Base-by-base conservation (phyloP, 768 basidiomycete genomes). In the Roridomyces roridus region DNA sequence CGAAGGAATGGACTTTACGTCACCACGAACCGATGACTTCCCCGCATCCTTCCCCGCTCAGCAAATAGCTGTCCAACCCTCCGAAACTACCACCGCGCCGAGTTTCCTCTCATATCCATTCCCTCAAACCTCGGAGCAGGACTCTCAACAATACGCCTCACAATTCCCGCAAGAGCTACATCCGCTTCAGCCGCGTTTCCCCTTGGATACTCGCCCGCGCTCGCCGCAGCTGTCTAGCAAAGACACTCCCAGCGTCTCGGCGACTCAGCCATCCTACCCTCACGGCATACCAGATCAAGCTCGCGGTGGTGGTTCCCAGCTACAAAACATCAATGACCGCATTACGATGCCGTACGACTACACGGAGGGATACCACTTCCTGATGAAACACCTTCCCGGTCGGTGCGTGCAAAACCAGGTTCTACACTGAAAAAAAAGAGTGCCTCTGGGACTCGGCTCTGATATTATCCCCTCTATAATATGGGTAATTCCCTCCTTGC, bases 321-420 rank as follows among this genome's bases (percentile, higher is more conserved):
- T 83, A 56, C 80, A 87, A 77, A 75, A 82, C 76, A 74, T 91
- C 78, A 75, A 80, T 77, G 79, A 85, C 74, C 70, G 86, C 83
- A 80, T 88, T 41, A 84, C 86, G 15, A 80, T 83, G 67, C 91
- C 94, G 5, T 96, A 94, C 68, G 94, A 96, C 70, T 97, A 98
- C 67, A 96, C 94, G 15, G 91, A 97, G 77, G 94, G 94, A 20
- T 98, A 98, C 69, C 96, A 97, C 71, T 92, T 91, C 70, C 79
- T 98, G 64, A 98, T 98, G 94, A 92, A 94, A 75, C 91, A 94
- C 73, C 79, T 98, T 46, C 89, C 89, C 39, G 84, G 77, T 65
- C 85, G 89, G 94, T 92, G 70, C 74, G 89, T 86, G 68, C 63
- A 69, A 71, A 53, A 64, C 63, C 66, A 64, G 70, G 52, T 65